Percentiles rank a stretch among this genome's conserved stretches.
Evolutionary conservation across 495 filamentous ascomycete genomes (phyloP).

Genomic region (Tricharina praecox): DNA sequence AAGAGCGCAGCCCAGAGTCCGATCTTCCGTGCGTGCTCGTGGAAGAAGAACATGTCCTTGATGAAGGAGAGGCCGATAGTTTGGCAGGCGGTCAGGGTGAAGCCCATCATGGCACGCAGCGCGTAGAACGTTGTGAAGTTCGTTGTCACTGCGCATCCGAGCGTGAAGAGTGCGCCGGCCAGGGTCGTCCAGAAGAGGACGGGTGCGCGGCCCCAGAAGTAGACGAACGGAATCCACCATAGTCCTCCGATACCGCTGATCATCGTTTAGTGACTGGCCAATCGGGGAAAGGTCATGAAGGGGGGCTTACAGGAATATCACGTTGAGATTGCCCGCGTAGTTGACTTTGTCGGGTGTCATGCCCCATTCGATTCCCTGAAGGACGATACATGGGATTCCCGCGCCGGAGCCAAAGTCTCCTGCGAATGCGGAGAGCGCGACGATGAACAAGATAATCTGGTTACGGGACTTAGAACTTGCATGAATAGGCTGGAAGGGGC

Average conservation of each 20-base stretch:
- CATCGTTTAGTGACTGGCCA: background rate
- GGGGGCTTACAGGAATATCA: conserved; percentile 35
- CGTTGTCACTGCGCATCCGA: conserved; percentile 18
- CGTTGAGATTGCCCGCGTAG: conserved; percentile 17
- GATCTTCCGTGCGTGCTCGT: conserved; percentile 20
- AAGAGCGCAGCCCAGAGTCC: conserved; percentile 23
- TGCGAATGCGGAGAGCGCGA: conserved; percentile 3
- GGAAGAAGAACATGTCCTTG: conserved; percentile 24
- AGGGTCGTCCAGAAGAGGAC: conserved; percentile 24
- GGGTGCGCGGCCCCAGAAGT: conserved; percentile 17
- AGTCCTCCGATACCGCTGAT: conserved; percentile 17
- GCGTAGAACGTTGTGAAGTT: conserved; percentile 21
- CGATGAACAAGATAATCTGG: conserved; percentile 8
- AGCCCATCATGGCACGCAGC: conserved; percentile 16
- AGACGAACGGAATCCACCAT: conserved; percentile 16
- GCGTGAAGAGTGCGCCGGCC: conserved; percentile 16
- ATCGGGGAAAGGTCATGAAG: background rate
- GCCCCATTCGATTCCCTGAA: conserved; percentile 15
- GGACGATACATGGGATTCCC: conserved; percentile 19
- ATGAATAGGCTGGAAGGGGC: background rate
- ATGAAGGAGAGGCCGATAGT: conserved; percentile 21
- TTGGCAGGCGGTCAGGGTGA: conserved; percentile 33
- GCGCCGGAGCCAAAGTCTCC: conserved; percentile 18
- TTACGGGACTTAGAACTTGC: background rate
- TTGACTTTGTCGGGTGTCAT: conserved; percentile 11